Evolutionary conservation across 148 eudicot species (phyloP).

Genomic region (Salicornia ramosissima): DNA sequence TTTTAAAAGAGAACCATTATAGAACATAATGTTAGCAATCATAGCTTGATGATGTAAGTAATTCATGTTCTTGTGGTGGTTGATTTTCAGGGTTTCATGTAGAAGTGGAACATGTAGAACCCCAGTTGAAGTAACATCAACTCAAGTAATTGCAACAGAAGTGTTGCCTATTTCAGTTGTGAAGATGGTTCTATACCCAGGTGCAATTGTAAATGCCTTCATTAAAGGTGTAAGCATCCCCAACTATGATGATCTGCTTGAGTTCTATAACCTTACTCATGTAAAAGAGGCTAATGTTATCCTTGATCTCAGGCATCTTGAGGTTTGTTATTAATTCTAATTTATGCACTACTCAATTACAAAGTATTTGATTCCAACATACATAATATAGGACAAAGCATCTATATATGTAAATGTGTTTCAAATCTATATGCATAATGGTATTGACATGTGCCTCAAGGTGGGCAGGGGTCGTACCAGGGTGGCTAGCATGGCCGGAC

Average conservation of each 20-base stretch:
- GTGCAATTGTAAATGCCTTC: constrained; percentile 39
- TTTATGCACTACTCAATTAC: too few relatives aligned
- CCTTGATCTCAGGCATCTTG: constrained; percentile 45
- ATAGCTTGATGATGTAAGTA: too few relatives aligned
- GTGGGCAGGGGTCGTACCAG: too few relatives aligned
- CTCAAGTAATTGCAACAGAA: constrained; percentile 44
- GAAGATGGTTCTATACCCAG: constrained; percentile 49
- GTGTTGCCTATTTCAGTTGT: constrained; percentile 38
- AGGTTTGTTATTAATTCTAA: constrained; percentile 43
- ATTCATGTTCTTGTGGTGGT: too few relatives aligned
- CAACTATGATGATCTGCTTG: constrained; percentile 30
- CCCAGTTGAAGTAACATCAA: constrained; percentile 46
- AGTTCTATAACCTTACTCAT: constrained; percentile 25
- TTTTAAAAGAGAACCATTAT: too few relatives aligned
- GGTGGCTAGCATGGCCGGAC: too few relatives aligned
- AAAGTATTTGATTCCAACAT: too few relatives aligned
- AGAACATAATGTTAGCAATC: too few relatives aligned
- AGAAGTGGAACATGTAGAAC: constrained; percentile 48
- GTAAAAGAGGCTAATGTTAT: constrained; percentile 16
- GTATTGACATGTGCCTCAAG: too few relatives aligned
- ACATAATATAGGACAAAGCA: too few relatives aligned
- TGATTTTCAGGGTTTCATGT: constrained; percentile 45
- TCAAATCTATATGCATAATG: too few relatives aligned
- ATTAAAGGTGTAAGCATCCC: constrained; percentile 35
- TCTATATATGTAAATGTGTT: too few relatives aligned